Conservation (phyloP, 352 stramenopile genomes). For the Thraustotheca clavata region DNA sequence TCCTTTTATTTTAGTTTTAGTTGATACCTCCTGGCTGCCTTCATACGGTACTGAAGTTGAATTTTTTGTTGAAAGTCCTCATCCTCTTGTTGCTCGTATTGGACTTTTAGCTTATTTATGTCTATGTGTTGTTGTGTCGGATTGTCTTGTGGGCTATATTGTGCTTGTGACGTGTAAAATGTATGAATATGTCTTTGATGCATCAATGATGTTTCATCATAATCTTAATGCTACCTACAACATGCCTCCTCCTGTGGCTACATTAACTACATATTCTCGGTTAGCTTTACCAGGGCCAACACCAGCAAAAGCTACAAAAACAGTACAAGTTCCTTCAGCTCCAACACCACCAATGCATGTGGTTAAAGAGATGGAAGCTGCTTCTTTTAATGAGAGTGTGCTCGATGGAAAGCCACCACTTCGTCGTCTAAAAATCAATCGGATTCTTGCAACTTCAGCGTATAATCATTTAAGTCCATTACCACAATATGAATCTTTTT, state of each 20-base stretch:
- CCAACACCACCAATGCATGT: too few species aligned
- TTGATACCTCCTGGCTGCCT: background rate
- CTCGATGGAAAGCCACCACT: background rate
- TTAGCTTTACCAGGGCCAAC: too few species aligned
- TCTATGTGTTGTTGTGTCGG: conserved; percentile 1
- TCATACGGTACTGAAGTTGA: conserved; percentile 9
- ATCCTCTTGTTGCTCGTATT: conserved; percentile 9
- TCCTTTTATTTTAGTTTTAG: background rate
- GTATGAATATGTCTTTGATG: conserved; percentile 16
- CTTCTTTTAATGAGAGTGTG: background rate
- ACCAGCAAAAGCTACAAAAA: background rate
- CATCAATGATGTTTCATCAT: background rate
- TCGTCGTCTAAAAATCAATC: background rate
- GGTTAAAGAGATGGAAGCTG: too few species aligned
- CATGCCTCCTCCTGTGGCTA: background rate
- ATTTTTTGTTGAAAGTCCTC: background rate
- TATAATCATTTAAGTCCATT: conserved; percentile 10
- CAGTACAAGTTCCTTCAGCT: background rate
- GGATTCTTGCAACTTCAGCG: background rate
- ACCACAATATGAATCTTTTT: background rate
- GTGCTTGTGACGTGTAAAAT: background rate
- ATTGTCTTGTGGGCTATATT: background rate
- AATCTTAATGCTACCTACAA: background rate
- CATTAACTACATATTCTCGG: conserved; percentile 13
- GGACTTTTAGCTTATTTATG: conserved; percentile 12